Percentiles rank a stretch among this genome's conserved stretches.
These are phyloP conservation scores for Nakaseomyces nivariensis DNA, from an alignment of 1,139 yeast species.

Conservation along the genomic window DNA sequence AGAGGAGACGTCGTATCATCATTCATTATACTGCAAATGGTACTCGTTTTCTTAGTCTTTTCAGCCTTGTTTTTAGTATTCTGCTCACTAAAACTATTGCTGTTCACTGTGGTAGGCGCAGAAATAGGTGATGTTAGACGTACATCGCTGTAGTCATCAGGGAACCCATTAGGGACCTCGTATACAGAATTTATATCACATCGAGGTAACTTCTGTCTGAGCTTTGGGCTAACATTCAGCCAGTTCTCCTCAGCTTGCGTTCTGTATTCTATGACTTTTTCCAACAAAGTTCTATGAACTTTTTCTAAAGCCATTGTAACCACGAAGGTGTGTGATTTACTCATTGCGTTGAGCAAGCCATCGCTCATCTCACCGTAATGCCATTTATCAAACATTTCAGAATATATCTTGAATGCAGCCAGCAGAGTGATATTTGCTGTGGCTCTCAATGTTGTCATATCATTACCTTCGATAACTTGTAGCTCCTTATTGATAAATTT, in stretches of 20 bases:
- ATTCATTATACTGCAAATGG: neutral
- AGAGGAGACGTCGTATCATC: no score
- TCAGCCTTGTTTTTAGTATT: no score
- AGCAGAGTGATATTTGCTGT: slow-evolving; percentile 7
- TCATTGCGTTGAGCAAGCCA: slow-evolving; percentile 7
- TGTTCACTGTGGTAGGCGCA: neutral
- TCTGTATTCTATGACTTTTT: slow-evolving; percentile 16
- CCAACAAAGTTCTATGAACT: slow-evolving; percentile 13
- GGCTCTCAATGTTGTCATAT: slow-evolving; percentile 8
- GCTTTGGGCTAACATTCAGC: neutral
- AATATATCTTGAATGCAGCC: slow-evolving; percentile 11
- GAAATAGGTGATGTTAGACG: no score
- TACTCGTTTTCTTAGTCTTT: neutral
- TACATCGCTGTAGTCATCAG: neutral
- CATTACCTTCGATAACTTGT: slow-evolving; percentile 9
- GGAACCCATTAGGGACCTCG: neutral
- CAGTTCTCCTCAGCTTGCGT: slow-evolving; percentile 10
- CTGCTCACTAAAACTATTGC: no score
- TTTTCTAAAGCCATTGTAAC: slow-evolving; percentile 12
- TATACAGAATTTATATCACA: neutral
- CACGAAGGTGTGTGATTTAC: slow-evolving; percentile 11
- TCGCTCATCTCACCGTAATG: slow-evolving; percentile 3
- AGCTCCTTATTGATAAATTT: slow-evolving; percentile 5
- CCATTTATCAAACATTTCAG: slow-evolving; percentile 11
- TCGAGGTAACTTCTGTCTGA: neutral